Percentiles rank a stretch among this genome's conserved stretches.
Conservation (phyloP, 352 stramenopile genomes). For the Blastocystis sp. region DNA sequence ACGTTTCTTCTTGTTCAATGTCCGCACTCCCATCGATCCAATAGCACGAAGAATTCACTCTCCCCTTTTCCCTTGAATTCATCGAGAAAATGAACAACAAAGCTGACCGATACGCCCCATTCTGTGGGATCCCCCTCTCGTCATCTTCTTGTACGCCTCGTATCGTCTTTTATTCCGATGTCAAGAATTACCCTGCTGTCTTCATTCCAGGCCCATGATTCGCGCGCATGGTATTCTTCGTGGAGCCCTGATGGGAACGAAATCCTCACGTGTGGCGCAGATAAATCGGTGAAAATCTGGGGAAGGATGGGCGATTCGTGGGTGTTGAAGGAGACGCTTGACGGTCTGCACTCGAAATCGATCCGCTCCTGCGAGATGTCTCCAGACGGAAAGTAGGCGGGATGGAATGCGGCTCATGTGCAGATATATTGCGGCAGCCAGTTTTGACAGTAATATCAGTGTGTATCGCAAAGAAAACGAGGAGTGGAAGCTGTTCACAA, state of each 20-base stretch:
- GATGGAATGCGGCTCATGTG: conserved; percentile 76
- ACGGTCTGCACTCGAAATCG: conserved; percentile 79
- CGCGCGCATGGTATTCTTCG: conserved; percentile 80
- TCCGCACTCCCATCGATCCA: background rate
- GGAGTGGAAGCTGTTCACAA: conserved; percentile 87
- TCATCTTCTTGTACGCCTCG: background rate
- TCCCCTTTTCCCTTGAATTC: conserved; percentile 25
- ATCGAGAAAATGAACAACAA: conserved; percentile 18
- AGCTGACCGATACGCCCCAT: background rate
- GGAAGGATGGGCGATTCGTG: conserved; percentile 72
- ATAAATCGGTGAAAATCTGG: conserved; percentile 81
- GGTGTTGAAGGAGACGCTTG: conserved; percentile 80
- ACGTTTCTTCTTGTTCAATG: background rate
- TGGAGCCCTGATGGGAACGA: conserved; percentile 80
- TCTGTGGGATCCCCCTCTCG: background rate
- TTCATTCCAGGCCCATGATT: conserved; percentile 76
- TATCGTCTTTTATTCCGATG: background rate
- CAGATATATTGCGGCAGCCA: conserved; percentile 80
- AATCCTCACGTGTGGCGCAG: conserved; percentile 79
- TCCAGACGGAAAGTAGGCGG: conserved; percentile 21
- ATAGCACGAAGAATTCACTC: conserved; percentile 44
- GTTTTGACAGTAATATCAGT: conserved; percentile 82
- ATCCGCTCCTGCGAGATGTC: conserved; percentile 82
- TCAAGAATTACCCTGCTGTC: conserved; percentile 6
- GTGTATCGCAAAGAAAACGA: conserved; percentile 80